A percentile compares a stretch with the other conserved stretches of the same genome.
Evolutionary conservation across 192 early-diverging fungal species (phyloP).

Genomic region (Rhizophagus prolifer): DNA sequence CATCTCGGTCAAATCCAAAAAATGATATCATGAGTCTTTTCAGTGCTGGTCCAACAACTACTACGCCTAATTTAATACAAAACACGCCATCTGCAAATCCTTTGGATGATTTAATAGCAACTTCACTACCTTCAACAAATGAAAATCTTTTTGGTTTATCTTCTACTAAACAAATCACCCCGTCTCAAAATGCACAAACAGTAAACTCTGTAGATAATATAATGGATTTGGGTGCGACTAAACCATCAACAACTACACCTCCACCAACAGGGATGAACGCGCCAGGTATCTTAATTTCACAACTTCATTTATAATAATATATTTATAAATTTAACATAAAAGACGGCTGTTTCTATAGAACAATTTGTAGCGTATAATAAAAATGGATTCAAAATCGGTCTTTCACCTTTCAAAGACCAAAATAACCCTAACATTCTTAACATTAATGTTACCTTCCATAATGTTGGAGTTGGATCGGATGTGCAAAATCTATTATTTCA

Average conservation of each 20-base stretch:
- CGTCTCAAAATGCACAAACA: background rate
- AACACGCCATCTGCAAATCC: background rate
- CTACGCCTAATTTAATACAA: background rate
- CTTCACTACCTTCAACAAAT: background rate
- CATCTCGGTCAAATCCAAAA: constrained; percentile 15
- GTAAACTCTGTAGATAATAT: background rate
- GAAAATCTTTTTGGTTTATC: background rate
- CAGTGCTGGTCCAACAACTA: constrained; percentile 1
- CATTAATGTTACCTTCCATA: constrained; percentile 70
- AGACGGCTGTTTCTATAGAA: background rate
- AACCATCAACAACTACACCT: background rate
- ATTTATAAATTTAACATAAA: background rate
- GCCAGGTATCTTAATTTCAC: background rate
- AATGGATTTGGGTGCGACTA: background rate
- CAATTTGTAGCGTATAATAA: constrained; percentile 69
- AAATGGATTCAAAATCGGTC: constrained; percentile 73
- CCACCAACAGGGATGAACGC: too few relatives aligned
- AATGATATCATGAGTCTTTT: constrained; percentile 29
- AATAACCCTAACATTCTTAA: constrained; percentile 58
- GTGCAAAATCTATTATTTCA: constrained; percentile 75
- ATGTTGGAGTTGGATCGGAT: constrained; percentile 50
- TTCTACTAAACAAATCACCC: background rate
- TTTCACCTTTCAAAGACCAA: constrained; percentile 72
- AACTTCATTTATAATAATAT: background rate
- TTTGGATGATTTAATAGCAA: constrained; percentile 17